Base-by-base conservation (phyloP, 352 stramenopile genomes). In the Nothophytophthora sp. region DNA sequence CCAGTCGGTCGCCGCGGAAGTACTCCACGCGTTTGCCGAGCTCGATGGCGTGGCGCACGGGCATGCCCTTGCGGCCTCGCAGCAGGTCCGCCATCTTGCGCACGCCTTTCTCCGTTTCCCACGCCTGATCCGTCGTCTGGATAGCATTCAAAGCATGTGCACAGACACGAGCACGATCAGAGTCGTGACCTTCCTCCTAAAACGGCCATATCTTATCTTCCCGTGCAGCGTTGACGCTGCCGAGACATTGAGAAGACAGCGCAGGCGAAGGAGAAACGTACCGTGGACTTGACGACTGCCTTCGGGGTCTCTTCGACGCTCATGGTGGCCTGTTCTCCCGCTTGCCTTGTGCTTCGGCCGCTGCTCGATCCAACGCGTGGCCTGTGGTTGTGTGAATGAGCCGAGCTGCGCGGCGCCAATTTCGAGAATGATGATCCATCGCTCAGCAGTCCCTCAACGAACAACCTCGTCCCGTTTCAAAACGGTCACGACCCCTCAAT, bases 11-110 rank as follows among this genome's bases (percentile, higher is more conserved):
- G 27, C 87, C 88, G 35, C 88, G 88, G 53, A 97, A 97, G 67
- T 95, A 97, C 63, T 97, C 88, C 19, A 97, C 88, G 42, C 88
- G 87, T 75, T 96, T 96, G 51, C 89, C 88, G 10, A 96, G 72
- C 55, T 97, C 87, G 42, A 97, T 88, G 23, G 87, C 88, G 42
- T 96, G 86, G 44, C 88, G 87, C 29, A 93, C 83, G 5, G 82
- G 78, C 81, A 96, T 93, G 28, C 86, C 86, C 63, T 92, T 93
- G 56, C 81, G 81, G 32, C 86, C 86, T 20, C 86, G 83, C 48
- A 92, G 65, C 37, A 94, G 56, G 37, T 95, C 86, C 3, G 81
- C 86, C 77, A 95, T 91, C 62, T 88, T 89, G 59, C 86, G 86
- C 27, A 73, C 50, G 23, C 83, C 83, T 27, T 79, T 74, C 33